Evolutionary conservation across 2,329 filamentous ascomycete species (phyloP), one percentile per base, ranked within the genome.

Genomic region (Colletotrichum siamense): DNA sequence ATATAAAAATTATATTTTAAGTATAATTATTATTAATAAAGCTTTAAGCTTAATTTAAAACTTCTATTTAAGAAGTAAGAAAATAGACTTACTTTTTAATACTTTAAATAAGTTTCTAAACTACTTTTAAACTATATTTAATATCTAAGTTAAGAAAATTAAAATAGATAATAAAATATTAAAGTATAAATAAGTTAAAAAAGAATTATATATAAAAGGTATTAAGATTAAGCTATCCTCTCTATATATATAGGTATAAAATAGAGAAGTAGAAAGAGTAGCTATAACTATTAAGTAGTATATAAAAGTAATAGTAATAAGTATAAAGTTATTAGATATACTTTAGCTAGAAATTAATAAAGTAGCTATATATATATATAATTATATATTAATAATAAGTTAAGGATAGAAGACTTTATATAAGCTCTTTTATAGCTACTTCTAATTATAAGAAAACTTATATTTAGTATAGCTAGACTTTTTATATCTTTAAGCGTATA

Each of bases 381-480:
- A 44, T 3, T 39, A 39, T 22, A 64, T 30, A 8, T 10, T 15
- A 16, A 2, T 15, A 16, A 0, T 24, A 9, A 24, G 3, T 9
- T 39, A 26, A 36, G 5, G 3, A 34, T 34, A 34, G 2, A 34
- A 34, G 2, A 32, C 16, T 2, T n/a, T 49, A 39, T 49, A 15
- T 30, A 66, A 66, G 4, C 26, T 18, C 1, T 66, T 26, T 4
- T 22, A 36, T 16, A 66, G 18, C 2, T 44, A 49, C 3, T 49
- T 24, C 1, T 22, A 12, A 3, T 9, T 39, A 24, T 13, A 34
- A 10, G 1, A 16, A 7, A 39, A 63, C n/a, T n/a, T n/a, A 32
- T 34, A 6, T 6, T 13, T 6, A 34, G 6, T 13, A 6, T 34
- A 13, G 3, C 1, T 34, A 34, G 0, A 34, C 12, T 0, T 34